A percentile compares a stretch with the other conserved stretches of the same genome.
Evolutionary conservation across 352 stramenopile species (phyloP).

Genomic region (Globisporangium abappressorium): DNA sequence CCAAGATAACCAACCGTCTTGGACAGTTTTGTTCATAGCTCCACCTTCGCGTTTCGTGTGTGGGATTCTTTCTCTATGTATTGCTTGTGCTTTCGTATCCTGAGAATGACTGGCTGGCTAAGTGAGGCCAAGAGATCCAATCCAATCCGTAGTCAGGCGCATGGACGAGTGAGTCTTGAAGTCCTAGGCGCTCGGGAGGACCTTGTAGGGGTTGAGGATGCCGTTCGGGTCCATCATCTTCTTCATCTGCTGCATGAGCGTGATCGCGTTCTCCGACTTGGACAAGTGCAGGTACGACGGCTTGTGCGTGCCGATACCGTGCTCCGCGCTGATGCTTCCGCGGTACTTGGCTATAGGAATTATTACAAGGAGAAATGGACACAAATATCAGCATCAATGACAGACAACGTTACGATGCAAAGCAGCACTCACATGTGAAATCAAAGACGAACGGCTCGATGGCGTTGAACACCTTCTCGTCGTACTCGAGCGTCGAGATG

Average conservation of each 20-base stretch:
- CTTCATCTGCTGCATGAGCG: constrained; percentile 94
- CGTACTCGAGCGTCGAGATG: constrained; percentile 75
- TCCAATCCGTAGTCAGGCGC: neutral
- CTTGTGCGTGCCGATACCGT: constrained; percentile 96
- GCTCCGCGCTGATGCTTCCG: constrained; percentile 97
- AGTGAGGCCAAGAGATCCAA: neutral
- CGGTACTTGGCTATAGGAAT: constrained; percentile 47
- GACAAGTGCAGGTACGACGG: constrained; percentile 79
- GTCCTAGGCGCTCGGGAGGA: constrained; percentile 40
- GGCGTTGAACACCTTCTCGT: constrained; percentile 58
- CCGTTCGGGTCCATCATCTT: constrained; percentile 92
- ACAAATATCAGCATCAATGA: neutral
- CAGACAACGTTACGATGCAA: neutral
- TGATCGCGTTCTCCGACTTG: constrained; percentile 81
- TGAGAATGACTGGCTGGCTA: neutral
- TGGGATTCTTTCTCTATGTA: neutral
- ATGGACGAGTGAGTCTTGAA: neutral
- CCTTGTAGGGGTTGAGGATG: constrained; percentile 98
- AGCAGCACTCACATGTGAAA: constrained; percentile 56
- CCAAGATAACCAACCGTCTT: neutral
- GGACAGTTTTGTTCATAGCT: constrained; percentile 8
- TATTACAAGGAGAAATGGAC: neutral
- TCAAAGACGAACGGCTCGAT: constrained; percentile 82
- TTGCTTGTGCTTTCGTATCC: neutral
- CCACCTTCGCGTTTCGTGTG: neutral